These are phyloP conservation scores for Colletotrichum tabaci DNA, from an alignment of 2,329 filamentous ascomycete genomes.

Conservation along the genomic window DNA sequence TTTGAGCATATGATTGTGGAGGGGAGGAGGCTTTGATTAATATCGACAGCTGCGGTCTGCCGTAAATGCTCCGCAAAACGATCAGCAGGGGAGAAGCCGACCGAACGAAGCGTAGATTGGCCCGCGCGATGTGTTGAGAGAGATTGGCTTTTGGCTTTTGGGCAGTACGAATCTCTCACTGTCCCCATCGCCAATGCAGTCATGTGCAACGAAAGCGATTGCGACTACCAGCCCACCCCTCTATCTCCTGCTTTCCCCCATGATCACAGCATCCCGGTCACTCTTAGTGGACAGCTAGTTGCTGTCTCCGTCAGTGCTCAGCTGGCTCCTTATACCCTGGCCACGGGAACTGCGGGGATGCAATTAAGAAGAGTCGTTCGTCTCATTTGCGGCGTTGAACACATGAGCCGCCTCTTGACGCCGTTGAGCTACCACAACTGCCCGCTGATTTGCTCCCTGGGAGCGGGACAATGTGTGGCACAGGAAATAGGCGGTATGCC, in stretches of 20 bases:
- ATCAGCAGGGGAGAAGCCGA: conserved; percentile 13
- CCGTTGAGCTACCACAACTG: conserved; percentile 23
- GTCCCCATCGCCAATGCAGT: conserved; percentile 9
- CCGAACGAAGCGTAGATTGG: neutral
- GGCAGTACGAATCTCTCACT: conserved; percentile 18
- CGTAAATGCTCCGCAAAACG: conserved; percentile 19
- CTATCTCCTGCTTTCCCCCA: neutral
- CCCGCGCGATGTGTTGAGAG: conserved; percentile 4
- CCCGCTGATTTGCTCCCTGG: conserved; percentile 25
- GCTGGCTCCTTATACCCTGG: conserved; percentile 9
- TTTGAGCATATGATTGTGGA: conserved; percentile 32
- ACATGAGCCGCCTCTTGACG: conserved; percentile 23
- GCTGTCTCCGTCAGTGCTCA: neutral
- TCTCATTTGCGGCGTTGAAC: conserved; percentile 35
- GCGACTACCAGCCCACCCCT: neutral
- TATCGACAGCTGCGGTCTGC: conserved; percentile 29
- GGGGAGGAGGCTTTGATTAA: conserved; percentile 26
- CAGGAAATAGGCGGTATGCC: conserved; percentile 6
- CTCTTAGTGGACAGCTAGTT: conserved; percentile 7
- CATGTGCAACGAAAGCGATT: neutral
- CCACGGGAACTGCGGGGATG: conserved; percentile 27
- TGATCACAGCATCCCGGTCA: conserved; percentile 2
- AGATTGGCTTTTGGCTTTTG: conserved; percentile 6
- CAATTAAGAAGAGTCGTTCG: conserved; percentile 37
- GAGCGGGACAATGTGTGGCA: neutral